Percentiles rank a stretch among this genome's conserved stretches.
phyloP scores from a whole-genome alignment of 1,139 yeast species.

The Kodamaea fungicola region DNA sequence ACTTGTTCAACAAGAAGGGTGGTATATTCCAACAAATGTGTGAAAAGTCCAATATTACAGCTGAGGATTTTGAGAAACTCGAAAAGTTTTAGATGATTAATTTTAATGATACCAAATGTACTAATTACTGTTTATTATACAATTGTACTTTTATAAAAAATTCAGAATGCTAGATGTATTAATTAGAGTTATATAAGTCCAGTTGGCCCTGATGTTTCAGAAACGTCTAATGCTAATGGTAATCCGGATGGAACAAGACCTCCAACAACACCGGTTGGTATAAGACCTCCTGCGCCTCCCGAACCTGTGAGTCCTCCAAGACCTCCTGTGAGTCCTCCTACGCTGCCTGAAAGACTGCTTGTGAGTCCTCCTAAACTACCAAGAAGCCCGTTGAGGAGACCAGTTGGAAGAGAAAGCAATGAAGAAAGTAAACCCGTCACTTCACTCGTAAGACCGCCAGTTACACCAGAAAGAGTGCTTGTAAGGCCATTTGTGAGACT shows the following conservation, averaged over 20 bases:
- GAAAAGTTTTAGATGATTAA: constrained; percentile 4
- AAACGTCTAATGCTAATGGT: too few relatives aligned
- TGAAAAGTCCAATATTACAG: constrained; percentile 23
- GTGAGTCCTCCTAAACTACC: background rate
- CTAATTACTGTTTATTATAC: too few relatives aligned
- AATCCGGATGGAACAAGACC: background rate
- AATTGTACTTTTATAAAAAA: too few relatives aligned
- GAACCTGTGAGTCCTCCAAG: background rate
- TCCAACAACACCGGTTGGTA: constrained; percentile 1
- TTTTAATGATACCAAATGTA: too few relatives aligned
- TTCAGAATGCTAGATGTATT: too few relatives aligned
- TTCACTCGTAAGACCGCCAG: background rate
- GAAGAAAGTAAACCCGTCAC: background rate
- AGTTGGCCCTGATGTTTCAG: too few relatives aligned
- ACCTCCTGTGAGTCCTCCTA: background rate
- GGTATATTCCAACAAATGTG: constrained; percentile 35
- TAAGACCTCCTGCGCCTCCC: background rate
- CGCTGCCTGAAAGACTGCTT: too few relatives aligned
- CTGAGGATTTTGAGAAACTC: constrained; percentile 6
- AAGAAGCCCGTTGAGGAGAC: background rate
- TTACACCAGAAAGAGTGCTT: background rate
- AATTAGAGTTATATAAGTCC: too few relatives aligned
- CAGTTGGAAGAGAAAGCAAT: background rate
- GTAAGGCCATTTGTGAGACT: background rate
- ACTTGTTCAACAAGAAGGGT: constrained; percentile 19